Evolutionary conservation across 768 basidiomycete species (phyloP).

Genomic region (Russula sp.): DNA sequence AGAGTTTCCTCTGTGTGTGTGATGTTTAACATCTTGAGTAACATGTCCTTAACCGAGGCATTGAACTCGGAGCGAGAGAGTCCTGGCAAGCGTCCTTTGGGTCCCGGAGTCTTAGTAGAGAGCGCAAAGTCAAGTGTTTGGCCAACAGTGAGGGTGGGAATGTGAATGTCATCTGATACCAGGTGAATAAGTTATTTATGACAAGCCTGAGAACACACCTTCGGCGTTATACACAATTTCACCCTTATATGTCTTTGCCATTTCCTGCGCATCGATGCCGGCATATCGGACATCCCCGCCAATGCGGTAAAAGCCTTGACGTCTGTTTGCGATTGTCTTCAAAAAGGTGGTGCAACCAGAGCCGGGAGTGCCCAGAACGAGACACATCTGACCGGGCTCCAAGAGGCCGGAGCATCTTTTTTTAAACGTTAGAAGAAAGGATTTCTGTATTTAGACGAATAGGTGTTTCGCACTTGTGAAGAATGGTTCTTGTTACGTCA

Average conservation of each 20-base stretch:
- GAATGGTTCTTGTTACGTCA: conserved; percentile 19
- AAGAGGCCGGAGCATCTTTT: conserved; percentile 60
- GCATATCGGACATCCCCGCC: conserved; percentile 77
- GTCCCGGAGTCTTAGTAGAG: conserved; percentile 74
- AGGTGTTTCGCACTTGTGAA: conserved; percentile 23
- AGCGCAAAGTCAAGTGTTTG: conserved; percentile 74
- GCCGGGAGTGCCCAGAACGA: conserved; percentile 40
- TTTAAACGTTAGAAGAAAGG: conserved; percentile 52
- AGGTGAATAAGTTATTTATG: conserved; percentile 13
- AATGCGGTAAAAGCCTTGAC: conserved; percentile 61
- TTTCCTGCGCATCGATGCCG: conserved; percentile 73
- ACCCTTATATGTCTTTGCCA: conserved; percentile 75
- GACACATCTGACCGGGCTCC: conserved; percentile 30
- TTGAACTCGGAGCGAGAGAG: conserved; percentile 61
- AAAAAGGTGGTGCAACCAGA: conserved; percentile 87
- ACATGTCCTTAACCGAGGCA: conserved; percentile 54
- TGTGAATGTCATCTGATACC: conserved; percentile 70
- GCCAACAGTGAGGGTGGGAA: conserved; percentile 76
- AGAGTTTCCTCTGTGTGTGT: conserved; percentile 74
- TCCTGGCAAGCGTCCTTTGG: conserved; percentile 66
- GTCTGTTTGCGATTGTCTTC: conserved; percentile 76
- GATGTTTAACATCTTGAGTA: conserved; percentile 82
- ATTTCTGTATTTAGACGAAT: too few relatives aligned
- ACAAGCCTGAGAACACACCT: conserved; percentile 41
- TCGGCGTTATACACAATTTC: conserved; percentile 80